These are phyloP conservation scores for Themeda triandra DNA, from an alignment of 176 grass and related monocot species.

Conservation along the genomic window DNA sequence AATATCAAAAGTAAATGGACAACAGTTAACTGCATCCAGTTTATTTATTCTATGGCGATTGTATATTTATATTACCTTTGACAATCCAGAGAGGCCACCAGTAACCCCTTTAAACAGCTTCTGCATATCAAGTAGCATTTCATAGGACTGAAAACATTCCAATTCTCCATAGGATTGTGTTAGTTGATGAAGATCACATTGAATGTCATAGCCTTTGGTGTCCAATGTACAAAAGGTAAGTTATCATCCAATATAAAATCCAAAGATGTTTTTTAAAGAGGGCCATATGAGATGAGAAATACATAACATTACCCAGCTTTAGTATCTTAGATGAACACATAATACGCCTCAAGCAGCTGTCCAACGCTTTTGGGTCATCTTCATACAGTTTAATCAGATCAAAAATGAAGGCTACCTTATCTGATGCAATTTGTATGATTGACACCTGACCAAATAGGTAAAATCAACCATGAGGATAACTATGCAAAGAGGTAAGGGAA, in stretches of 20 bases:
- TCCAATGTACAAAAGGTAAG: slow-evolving; percentile 15
- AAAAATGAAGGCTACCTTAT: slow-evolving; percentile 90
- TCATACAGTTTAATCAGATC: slow-evolving; percentile 96
- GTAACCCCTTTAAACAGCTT: slow-evolving; percentile 85
- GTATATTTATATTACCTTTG: slow-evolving; percentile 65
- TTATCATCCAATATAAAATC: not conserved
- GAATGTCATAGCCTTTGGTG: slow-evolving; percentile 75
- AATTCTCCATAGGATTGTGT: slow-evolving; percentile 81
- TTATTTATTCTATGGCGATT: slow-evolving; percentile 11
- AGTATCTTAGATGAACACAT: slow-evolving; percentile 89
- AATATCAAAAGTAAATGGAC: not conserved
- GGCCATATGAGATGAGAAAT: not conserved
- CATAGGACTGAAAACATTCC: slow-evolving; percentile 83
- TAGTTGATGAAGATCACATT: slow-evolving; percentile 87
- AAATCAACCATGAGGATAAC: slow-evolving; percentile 10
- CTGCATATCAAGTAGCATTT: slow-evolving; percentile 96
- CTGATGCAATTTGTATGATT: slow-evolving; percentile 96
- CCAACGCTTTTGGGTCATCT: slow-evolving; percentile 63
- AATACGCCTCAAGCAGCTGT: slow-evolving; percentile 79
- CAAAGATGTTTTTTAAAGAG: not conserved
- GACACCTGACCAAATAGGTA: slow-evolving; percentile 60
- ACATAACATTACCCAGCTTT: slow-evolving; percentile 78
- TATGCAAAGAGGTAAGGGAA: not conserved
- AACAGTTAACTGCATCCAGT: not conserved
- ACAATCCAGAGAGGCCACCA: slow-evolving; percentile 85